These are phyloP conservation scores for Monilinia vaccinii-corymbosi DNA, from an alignment of 2,329 filamentous ascomycete species.

Conservation along the genomic window DNA sequence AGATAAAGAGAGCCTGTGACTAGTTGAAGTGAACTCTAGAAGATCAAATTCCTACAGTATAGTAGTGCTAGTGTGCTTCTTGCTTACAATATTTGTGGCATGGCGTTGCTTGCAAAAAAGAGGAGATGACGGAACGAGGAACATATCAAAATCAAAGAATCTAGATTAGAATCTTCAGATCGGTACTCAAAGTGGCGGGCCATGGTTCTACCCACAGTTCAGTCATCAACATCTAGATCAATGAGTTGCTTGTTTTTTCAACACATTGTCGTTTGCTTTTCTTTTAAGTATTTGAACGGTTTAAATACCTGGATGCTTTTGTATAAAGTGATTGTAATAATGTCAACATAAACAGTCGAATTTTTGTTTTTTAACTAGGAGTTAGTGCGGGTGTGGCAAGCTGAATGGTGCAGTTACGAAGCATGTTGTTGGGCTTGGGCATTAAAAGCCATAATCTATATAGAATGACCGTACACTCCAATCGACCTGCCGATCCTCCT, in stretches of 20 bases:
- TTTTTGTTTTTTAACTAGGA: neutral
- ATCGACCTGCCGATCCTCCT: neutral
- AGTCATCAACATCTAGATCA: neutral
- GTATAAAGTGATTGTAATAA: neutral
- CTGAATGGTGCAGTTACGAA: too few relatives aligned
- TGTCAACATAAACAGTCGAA: neutral
- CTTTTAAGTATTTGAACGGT: neutral
- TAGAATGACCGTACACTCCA: neutral
- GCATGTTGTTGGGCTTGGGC: neutral
- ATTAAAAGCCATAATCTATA: neutral
- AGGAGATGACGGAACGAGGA: neutral
- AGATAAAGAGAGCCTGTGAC: constrained; percentile 27
- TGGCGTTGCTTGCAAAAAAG: neutral
- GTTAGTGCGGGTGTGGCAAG: neutral
- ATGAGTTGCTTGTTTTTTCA: neutral
- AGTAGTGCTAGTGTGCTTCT: constrained; percentile 3
- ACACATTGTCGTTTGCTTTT: neutral
- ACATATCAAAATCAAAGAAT: neutral
- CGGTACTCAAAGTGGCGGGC: neutral
- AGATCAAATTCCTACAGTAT: neutral
- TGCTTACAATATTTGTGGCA: neutral
- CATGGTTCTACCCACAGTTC: neutral
- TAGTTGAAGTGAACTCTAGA: constrained; percentile 3
- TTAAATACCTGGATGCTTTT: neutral
- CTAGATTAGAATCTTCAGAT: neutral